These are phyloP conservation scores for Phyllosticta capitalensis DNA, from an alignment of 2,329 filamentous ascomycete genomes.

Conservation along the genomic window DNA sequence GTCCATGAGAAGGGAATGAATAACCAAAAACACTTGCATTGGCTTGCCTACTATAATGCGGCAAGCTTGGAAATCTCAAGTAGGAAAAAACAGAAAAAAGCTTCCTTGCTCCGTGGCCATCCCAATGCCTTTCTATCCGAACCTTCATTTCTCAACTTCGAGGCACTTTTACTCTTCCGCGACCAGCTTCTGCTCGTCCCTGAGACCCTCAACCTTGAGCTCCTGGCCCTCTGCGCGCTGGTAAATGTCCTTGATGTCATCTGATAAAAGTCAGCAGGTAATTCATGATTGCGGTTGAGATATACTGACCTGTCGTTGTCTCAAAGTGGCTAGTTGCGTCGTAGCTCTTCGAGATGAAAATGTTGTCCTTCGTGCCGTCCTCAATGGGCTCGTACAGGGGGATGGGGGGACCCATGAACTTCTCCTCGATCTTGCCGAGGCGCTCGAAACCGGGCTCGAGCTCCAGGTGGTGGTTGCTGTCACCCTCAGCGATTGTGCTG, in stretches of 20 bases:
- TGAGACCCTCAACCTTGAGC: constrained; percentile 76
- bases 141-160: constrained; percentile 1
- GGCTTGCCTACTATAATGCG: background rate
- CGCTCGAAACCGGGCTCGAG: constrained; percentile 86
- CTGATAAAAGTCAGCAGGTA: constrained; percentile 33
- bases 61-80: background rate
- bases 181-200: constrained; percentile 66
- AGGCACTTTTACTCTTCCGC: constrained; percentile 48
- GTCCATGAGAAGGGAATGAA: background rate
- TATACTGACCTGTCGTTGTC: constrained; percentile 57
- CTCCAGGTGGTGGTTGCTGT: constrained; percentile 91
- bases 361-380: constrained; percentile 73
- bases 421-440: constrained; percentile 89
- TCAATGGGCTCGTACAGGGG: constrained; percentile 88
- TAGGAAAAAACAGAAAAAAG: background rate
- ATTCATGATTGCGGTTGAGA: constrained; percentile 11
- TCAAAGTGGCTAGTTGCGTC: constrained; percentile 98
- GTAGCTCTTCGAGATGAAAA: constrained; percentile 98
- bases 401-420: constrained; percentile 89
- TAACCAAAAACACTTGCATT: background rate
- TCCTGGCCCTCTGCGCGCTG: constrained; percentile 72
- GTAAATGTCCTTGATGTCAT: constrained; percentile 94
- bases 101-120: constrained; percentile 7
- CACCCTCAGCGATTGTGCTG: constrained; percentile 87
- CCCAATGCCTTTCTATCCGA: constrained; percentile 8